Percentiles rank a stretch among this genome's conserved stretches.
Conservation (phyloP, 148 eudicot genomes). For the Cornus controversa region DNA sequence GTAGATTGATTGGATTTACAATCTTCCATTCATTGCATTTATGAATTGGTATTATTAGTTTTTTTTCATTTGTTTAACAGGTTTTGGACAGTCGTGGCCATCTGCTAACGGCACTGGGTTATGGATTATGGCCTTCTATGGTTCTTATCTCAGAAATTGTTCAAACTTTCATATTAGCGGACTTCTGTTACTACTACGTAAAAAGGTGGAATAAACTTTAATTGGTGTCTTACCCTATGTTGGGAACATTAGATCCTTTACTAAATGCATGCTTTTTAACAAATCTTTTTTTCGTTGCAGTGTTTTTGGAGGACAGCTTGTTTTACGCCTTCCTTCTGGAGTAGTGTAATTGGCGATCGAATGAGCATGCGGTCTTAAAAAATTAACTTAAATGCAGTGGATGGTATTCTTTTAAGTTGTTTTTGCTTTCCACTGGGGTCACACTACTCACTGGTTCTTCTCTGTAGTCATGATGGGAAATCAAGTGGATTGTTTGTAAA, state of each 20-base stretch:
- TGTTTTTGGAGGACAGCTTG: conserved; percentile 90
- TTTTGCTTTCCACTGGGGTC: conserved; percentile 8
- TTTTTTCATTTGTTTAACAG: conserved; percentile 31
- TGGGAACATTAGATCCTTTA: not conserved
- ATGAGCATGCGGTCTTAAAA: not conserved
- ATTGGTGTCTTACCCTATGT: not conserved
- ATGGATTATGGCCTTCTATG: conserved; percentile 89
- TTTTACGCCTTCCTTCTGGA: conserved; percentile 89
- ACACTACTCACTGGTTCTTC: not conserved
- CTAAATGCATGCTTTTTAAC: not conserved
- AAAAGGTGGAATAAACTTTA: conserved; percentile 50
- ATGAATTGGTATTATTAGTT: not conserved
- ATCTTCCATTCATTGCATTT: not conserved
- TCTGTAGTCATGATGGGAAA: conserved; percentile 4
- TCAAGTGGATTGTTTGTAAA: not conserved
- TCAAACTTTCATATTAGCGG: conserved; percentile 92
- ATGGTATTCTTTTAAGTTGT: conserved; percentile 2
- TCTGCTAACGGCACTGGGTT: conserved; percentile 79
- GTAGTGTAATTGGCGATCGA: conserved; percentile 51
- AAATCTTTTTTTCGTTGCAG: conserved; percentile 33
- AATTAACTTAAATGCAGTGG: not conserved
- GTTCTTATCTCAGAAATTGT: conserved; percentile 86
- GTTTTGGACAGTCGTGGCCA: conserved; percentile 84
- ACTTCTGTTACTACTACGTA: conserved; percentile 92
- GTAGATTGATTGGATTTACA: not conserved